Evolutionary conservation across 2,329 filamentous ascomycete species (phyloP).

Genomic region (Exserohilum rostratum): DNA sequence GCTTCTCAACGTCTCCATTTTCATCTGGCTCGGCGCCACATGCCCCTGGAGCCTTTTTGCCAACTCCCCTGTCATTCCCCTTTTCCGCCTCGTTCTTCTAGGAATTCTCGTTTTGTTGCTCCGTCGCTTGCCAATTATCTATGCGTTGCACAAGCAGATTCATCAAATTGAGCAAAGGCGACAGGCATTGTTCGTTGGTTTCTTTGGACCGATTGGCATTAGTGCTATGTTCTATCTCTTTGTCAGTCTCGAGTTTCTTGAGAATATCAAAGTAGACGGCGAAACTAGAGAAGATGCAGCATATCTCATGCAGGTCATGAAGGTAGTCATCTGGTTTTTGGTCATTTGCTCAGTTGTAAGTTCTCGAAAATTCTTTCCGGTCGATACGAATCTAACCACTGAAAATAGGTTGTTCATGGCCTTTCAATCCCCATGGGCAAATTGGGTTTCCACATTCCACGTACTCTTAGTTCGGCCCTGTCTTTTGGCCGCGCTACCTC

Average conservation of each 20-base stretch:
- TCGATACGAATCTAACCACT: slow-evolving; percentile 1
- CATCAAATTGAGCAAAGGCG: slow-evolving; percentile 76
- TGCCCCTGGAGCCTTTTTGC: slow-evolving; percentile 79
- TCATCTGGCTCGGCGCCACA: slow-evolving; percentile 77
- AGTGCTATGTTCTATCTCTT: slow-evolving; percentile 91
- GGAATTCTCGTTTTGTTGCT: slow-evolving; percentile 78
- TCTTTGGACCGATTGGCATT: slow-evolving; percentile 92
- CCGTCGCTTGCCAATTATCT: slow-evolving; percentile 77
- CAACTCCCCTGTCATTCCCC: slow-evolving; percentile 70
- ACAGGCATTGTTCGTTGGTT: slow-evolving; percentile 85
- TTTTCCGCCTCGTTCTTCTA: slow-evolving; percentile 74
- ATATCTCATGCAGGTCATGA: slow-evolving; percentile 68
- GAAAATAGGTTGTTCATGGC: slow-evolving; percentile 72
- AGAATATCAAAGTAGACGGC: slow-evolving; percentile 63
- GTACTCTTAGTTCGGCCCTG: slow-evolving; percentile 63
- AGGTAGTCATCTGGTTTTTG: slow-evolving; percentile 84
- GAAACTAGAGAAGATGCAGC: slow-evolving; percentile 68
- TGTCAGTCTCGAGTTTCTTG: slow-evolving; percentile 76
- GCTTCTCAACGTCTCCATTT: slow-evolving; percentile 86
- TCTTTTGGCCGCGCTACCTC: slow-evolving; percentile 26
- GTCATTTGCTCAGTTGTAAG: slow-evolving; percentile 81
- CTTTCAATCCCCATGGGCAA: slow-evolving; percentile 80
- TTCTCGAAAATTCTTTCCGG: not conserved
- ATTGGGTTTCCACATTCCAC: slow-evolving; percentile 65
- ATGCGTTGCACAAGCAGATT: slow-evolving; percentile 74